Conservation (phyloP, 2,329 filamentous ascomycete species). For the Xylariaceae sp. region DNA sequence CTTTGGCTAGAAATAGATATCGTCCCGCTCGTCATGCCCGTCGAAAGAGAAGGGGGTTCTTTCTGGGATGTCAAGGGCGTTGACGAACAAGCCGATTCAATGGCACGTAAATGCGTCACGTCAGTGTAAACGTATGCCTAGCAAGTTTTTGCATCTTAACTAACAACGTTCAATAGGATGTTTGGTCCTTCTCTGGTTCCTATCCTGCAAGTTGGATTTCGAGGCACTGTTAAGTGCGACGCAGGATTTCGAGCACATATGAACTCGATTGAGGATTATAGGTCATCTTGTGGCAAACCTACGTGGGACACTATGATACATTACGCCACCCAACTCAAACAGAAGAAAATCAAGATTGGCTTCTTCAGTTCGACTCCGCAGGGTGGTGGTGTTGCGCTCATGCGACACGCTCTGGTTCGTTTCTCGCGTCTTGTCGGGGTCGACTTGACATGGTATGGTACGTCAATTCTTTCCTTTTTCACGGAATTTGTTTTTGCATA, state of each 20-base stretch:
- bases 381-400: conserved; percentile 80
- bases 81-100: conserved; percentile 80
- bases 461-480: conserved; percentile 26
- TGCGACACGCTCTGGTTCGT: conserved; percentile 77
- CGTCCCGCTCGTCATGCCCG: conserved; percentile 67
- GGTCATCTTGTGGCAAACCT: conserved; percentile 58
- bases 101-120: conserved; percentile 78
- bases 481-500: no score
- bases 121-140: conserved; percentile 43
- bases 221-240: conserved; percentile 72
- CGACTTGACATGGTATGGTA: conserved; percentile 72
- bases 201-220: conserved; percentile 67
- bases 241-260: conserved; percentile 65
- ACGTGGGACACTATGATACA: conserved; percentile 70
- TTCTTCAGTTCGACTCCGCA: conserved; percentile 83
- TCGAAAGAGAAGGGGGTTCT: conserved; percentile 45
- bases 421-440: conserved; percentile 69
- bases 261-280: conserved; percentile 58
- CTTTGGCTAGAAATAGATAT: conserved; percentile 79
- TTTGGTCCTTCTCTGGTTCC: conserved; percentile 75
- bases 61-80: conserved; percentile 62
- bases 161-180: conserved; percentile 48
- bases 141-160: conserved; percentile 14
- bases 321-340: conserved; percentile 64
- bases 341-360: conserved; percentile 67